A percentile compares a stretch with the other conserved stretches of the same genome.
These are phyloP conservation scores for Podospora sp. DNA, from an alignment of 495 filamentous ascomycete genomes.

Conservation along the genomic window DNA sequence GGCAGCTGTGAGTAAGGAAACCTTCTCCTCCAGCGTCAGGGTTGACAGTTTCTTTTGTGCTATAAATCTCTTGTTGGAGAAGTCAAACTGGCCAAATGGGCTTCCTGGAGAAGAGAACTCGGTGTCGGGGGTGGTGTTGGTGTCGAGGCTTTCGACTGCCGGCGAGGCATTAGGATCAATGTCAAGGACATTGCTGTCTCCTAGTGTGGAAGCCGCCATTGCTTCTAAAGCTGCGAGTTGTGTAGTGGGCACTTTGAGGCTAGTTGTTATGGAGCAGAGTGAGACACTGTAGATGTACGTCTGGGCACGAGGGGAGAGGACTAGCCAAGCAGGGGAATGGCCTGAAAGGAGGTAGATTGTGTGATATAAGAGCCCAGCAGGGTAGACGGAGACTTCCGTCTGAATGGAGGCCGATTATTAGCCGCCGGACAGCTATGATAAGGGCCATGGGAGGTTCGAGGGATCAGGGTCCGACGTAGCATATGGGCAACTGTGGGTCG, in stretches of 20 bases:
- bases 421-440: neutral
- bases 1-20: conserved; percentile 62
- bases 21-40: conserved; percentile 59
- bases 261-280: neutral
- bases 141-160: conserved; percentile 44
- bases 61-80: conserved; percentile 38
- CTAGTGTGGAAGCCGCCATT: conserved; percentile 26
- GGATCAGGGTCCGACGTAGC: conserved; percentile 16
- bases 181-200: conserved; percentile 31
- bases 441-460: conserved; percentile 7
- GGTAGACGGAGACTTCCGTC: neutral
- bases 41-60: conserved; percentile 47
- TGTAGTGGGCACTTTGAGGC: neutral
- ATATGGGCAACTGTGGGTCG: conserved; percentile 1
- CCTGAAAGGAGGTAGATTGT: neutral
- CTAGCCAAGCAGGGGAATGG: neutral
- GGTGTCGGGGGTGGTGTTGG: conserved; percentile 50
- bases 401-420: neutral
- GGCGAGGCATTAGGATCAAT: conserved; percentile 42
- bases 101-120: conserved; percentile 55
- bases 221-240: neutral
- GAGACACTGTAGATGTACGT: neutral
- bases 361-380: neutral
- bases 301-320: neutral
- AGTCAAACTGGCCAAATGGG: conserved; percentile 38